Percentiles rank a stretch among this genome's conserved stretches.
These are phyloP conservation scores for Malassezia pachydermatis DNA, from an alignment of 1,284 basidiomycete genomes.

Conservation along the genomic window DNA sequence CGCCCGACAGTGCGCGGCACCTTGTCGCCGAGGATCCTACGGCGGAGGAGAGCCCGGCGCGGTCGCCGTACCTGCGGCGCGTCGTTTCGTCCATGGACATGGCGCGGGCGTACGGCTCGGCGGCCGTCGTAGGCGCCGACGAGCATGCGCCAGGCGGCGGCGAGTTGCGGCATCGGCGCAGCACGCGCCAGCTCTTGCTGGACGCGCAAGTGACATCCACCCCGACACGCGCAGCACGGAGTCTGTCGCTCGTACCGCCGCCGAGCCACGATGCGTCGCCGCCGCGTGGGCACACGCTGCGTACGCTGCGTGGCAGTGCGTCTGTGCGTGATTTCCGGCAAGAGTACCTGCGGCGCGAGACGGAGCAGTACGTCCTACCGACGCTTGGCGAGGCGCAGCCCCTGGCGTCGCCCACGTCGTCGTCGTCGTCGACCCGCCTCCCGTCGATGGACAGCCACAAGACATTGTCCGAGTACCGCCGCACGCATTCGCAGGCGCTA, in stretches of 20 bases:
- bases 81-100: slow-evolving; percentile 5
- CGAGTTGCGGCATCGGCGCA: slow-evolving; percentile 15
- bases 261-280: background rate
- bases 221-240: slow-evolving; percentile 12
- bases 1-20: too few species aligned
- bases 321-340: slow-evolving; percentile 16
- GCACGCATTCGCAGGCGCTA: slow-evolving; percentile 16
- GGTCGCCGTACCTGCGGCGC: slow-evolving; percentile 5
- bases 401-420: background rate
- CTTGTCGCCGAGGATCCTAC: too few species aligned
- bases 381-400: background rate
- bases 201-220: slow-evolving; percentile 20
- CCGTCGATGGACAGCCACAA: slow-evolving; percentile 26
- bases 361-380: slow-evolving; percentile 7
- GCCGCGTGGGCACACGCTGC: slow-evolving; percentile 5
- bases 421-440: background rate
- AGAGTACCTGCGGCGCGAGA: slow-evolving; percentile 7
- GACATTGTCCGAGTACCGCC: slow-evolving; percentile 42
- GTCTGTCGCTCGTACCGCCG: background rate
- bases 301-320: slow-evolving; percentile 11
- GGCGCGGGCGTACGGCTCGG: background rate
- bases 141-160: background rate
- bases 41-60: background rate
- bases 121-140: background rate
- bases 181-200: slow-evolving; percentile 19